Conservation (phyloP, 495 filamentous ascomycete genomes). For the Peziza echinospora region DNA sequence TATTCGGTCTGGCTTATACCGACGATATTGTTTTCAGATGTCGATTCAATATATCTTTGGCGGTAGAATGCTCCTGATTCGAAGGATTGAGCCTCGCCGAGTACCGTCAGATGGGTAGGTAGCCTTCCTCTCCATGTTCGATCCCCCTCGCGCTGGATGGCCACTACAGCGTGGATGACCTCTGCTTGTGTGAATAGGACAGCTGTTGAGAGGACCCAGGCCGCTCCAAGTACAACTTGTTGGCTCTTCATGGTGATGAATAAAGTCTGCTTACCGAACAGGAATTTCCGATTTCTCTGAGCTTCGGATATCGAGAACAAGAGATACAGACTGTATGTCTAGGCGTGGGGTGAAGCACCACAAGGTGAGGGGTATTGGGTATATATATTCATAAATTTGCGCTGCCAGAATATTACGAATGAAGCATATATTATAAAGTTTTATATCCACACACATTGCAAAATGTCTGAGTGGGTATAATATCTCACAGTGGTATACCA, state of each 20-base stretch:
- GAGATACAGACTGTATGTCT: no score
- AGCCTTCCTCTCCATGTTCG: conserved; percentile 37
- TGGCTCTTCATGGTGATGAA: no score
- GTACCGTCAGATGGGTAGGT: conserved; percentile 36
- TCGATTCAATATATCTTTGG: conserved; percentile 30
- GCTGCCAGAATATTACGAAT: no score
- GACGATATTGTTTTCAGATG: conserved; percentile 21
- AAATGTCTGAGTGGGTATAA: no score
- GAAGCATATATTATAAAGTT: no score
- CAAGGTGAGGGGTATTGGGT: no score
- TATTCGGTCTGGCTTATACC: conserved; percentile 9
- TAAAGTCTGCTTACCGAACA: no score
- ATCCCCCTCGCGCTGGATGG: conserved; percentile 56
- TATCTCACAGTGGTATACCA: no score
- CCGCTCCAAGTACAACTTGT: no score
- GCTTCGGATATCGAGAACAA: background rate
- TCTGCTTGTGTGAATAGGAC: conserved; percentile 17
- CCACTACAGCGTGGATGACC: conserved; percentile 43
- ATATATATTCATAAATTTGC: no score
- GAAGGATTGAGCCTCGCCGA: conserved; percentile 47
- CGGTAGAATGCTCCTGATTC: conserved; percentile 40
- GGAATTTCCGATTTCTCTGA: no score
- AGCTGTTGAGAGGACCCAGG: background rate
- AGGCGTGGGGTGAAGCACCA: background rate
- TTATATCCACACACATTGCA: no score